phyloP scores from a whole-genome alignment of 768 basidiomycete genomes.

The Naganishia vaughanmartiniae region DNA sequence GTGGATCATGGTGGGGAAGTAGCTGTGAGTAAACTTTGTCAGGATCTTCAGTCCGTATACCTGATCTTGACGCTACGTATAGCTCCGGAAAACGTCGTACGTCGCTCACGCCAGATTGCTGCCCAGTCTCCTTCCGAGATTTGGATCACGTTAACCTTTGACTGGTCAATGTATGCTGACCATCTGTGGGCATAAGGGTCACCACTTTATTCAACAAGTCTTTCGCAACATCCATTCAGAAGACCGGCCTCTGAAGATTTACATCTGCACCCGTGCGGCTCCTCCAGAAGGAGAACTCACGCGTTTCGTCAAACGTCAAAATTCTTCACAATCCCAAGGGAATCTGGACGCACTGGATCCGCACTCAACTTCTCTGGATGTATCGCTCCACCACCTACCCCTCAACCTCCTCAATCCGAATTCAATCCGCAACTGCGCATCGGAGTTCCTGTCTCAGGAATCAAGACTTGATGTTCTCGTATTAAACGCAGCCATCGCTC shows the following conservation, averaged over 20 bases:
- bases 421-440: constrained; percentile 24
- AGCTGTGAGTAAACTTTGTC: constrained; percentile 1
- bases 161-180: neutral
- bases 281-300: constrained; percentile 22
- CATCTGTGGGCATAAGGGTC: constrained; percentile 6
- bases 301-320: neutral
- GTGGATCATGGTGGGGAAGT: constrained; percentile 27
- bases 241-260: constrained; percentile 2
- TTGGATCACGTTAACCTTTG: neutral
- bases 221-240: neutral
- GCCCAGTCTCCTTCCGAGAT: neutral
- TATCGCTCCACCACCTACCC: constrained; percentile 18
- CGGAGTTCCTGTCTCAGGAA: constrained; percentile 15
- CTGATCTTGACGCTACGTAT: neutral
- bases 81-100: constrained; percentile 24
- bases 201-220: constrained; percentile 21
- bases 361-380: neutral
- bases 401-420: constrained; percentile 19
- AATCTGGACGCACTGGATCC: neutral
- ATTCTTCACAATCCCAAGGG: neutral
- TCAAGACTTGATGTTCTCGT: constrained; percentile 19
- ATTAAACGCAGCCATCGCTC: constrained; percentile 22
- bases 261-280: constrained; percentile 23
- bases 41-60: neutral
- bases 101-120: neutral